These are phyloP conservation scores for Aspergillus sp. DNA, from an alignment of 2,329 filamentous ascomycete species.

Conservation along the genomic window DNA sequence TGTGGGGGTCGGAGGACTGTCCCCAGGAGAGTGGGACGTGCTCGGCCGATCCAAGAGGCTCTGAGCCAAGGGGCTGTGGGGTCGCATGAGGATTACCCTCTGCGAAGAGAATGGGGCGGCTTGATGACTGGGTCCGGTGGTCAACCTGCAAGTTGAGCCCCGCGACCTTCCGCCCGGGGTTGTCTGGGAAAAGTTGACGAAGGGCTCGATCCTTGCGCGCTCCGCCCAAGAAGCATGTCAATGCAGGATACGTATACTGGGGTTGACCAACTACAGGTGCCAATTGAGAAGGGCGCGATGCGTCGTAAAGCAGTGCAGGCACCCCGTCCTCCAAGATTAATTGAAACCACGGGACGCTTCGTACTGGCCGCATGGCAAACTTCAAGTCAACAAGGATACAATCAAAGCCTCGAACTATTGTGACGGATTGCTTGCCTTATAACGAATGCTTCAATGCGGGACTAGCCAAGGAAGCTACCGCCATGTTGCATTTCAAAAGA, in stretches of 20 bases:
- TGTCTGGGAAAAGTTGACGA: constrained; percentile 1
- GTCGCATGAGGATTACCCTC: background rate
- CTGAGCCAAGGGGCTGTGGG: background rate
- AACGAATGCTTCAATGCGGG: background rate
- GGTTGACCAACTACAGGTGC: background rate
- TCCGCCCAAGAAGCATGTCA: constrained; percentile 1
- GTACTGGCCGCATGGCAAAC: constrained; percentile 1
- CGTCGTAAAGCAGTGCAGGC: constrained; percentile 1
- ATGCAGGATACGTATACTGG: background rate
- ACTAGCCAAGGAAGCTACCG: background rate
- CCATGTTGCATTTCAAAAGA: background rate
- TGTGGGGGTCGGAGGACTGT: background rate
- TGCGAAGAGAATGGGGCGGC: background rate
- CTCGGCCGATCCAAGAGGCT: background rate
- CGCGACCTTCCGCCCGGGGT: background rate
- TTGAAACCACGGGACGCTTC: constrained; percentile 2
- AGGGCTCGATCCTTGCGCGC: constrained; percentile 2
- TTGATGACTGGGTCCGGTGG: background rate
- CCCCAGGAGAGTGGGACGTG: background rate
- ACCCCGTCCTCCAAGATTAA: background rate
- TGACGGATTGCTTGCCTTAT: background rate
- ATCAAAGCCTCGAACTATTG: background rate
- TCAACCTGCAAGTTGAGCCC: constrained; percentile 1
- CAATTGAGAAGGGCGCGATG: background rate
- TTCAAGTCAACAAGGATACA: background rate